A percentile compares a stretch with the other conserved stretches of the same genome.
phyloP scores from a whole-genome alignment of 345 rosid species.

The Brassica incana region DNA sequence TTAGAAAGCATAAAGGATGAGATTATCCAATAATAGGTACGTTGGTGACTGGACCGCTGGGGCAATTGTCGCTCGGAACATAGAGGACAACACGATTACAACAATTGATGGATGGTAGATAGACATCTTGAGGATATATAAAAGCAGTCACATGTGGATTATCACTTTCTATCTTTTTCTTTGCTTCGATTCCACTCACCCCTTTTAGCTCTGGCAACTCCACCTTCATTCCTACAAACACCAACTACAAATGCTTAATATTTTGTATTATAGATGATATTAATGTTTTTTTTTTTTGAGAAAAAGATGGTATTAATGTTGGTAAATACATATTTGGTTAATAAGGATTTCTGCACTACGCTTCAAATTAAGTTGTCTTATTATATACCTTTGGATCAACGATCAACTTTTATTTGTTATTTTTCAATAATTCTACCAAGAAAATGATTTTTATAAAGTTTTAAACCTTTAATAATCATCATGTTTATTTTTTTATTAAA shows the following conservation, averaged over 20 bases:
- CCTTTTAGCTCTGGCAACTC: constrained; percentile 37
- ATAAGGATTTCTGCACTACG: background rate
- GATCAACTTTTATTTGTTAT: background rate
- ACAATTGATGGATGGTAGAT: constrained; percentile 17
- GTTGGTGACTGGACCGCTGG: constrained; percentile 29
- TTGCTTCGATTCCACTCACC: constrained; percentile 24
- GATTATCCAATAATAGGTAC: constrained; percentile 12
- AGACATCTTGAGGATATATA: constrained; percentile 6
- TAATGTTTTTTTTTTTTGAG: background rate
- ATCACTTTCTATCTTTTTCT: constrained; percentile 20
- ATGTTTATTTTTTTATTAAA: background rate
- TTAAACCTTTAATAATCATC: background rate
- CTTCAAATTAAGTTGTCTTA: background rate
- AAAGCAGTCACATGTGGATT: constrained; percentile 23
- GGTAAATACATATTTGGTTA: background rate
- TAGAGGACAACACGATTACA: constrained; percentile 29
- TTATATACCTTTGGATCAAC: background rate
- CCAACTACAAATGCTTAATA: background rate
- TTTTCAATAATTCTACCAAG: background rate
- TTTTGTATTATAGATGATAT: background rate
- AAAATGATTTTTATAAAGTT: background rate
- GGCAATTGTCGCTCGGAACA: constrained; percentile 24
- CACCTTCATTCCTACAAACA: constrained; percentile 30
- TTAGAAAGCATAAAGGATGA: background rate
- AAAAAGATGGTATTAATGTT: background rate